Evolutionary conservation across 345 rosid genomes (phyloP).

Genomic region (Capsella bursapastoris): DNA sequence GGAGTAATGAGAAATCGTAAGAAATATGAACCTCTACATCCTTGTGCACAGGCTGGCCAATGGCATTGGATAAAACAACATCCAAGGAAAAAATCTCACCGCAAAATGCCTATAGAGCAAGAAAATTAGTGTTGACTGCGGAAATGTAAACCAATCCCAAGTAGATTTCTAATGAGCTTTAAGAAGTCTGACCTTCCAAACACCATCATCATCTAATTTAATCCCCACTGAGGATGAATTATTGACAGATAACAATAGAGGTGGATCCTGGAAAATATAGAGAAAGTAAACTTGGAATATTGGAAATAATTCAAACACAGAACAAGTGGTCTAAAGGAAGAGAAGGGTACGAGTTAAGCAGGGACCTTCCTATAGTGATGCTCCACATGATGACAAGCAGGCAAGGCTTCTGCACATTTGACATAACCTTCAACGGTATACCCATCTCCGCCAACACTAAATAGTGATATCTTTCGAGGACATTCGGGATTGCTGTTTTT

Average conservation of each 20-base stretch:
- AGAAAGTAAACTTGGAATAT: conserved; percentile 6
- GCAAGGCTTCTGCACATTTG: conserved; percentile 53
- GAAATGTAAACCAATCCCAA: not conserved
- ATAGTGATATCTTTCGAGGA: conserved; percentile 49
- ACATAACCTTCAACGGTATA: conserved; percentile 58
- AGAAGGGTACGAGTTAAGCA: conserved; percentile 6
- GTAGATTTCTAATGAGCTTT: not conserved
- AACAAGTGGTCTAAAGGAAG: conserved; percentile 18
- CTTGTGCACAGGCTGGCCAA: conserved; percentile 55
- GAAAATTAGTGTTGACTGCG: not conserved
- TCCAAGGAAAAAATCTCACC: conserved; percentile 77
- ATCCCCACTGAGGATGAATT: conserved; percentile 63
- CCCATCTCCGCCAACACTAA: conserved; percentile 47
- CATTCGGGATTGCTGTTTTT: conserved; percentile 38
- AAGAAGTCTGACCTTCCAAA: conserved; percentile 71
- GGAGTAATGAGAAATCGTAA: conserved; percentile 22
- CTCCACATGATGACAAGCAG: conserved; percentile 48
- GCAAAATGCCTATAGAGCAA: conserved; percentile 61
- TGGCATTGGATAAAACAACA: conserved; percentile 63
- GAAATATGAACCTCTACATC: conserved; percentile 61
- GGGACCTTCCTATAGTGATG: conserved; percentile 53
- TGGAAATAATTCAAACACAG: conserved; percentile 3
- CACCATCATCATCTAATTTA: conserved; percentile 65
- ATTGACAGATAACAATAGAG: conserved; percentile 61
- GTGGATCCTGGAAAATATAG: conserved; percentile 57